A percentile compares a stretch with the other conserved stretches of the same genome.
These are phyloP conservation scores for Acanthamoeba royreba DNA, from an alignment of 208 protist genomes.

Conservation along the genomic window DNA sequence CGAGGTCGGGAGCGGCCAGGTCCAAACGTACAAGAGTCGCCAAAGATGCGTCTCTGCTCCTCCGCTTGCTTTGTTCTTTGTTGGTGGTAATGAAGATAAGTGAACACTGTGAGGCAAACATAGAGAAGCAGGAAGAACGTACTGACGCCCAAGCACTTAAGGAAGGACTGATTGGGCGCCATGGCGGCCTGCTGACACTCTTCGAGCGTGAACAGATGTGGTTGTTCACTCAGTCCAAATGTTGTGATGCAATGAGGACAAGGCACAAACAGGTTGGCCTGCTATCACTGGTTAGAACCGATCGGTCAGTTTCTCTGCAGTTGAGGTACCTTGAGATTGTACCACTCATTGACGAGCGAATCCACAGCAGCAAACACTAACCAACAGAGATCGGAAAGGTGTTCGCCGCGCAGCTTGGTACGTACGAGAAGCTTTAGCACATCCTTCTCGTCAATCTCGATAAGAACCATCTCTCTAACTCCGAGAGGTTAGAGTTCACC, in stretches of 20 bases:
- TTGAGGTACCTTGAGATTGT: background rate
- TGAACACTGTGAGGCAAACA: too few relatives aligned
- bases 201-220: background rate
- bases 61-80: background rate
- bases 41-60: too few relatives aligned
- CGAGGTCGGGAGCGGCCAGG: background rate
- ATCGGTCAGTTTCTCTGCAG: too few relatives aligned
- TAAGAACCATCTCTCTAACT: background rate
- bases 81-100: too few relatives aligned
- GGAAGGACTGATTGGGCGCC: background rate
- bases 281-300: too few relatives aligned
- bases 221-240: background rate
- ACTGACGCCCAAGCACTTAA: background rate
- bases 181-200: background rate
- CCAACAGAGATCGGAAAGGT: background rate
- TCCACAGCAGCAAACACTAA: constrained; percentile 8
- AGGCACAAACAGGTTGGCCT: background rate
- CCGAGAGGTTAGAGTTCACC: background rate
- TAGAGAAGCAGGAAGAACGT: background rate
- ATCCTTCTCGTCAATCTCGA: background rate
- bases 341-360: background rate
- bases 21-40: background rate
- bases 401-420: background rate
- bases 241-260: background rate
- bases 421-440: background rate